Conservation (phyloP, 148 eudicot species). For the Rhododendron ovatum region DNA sequence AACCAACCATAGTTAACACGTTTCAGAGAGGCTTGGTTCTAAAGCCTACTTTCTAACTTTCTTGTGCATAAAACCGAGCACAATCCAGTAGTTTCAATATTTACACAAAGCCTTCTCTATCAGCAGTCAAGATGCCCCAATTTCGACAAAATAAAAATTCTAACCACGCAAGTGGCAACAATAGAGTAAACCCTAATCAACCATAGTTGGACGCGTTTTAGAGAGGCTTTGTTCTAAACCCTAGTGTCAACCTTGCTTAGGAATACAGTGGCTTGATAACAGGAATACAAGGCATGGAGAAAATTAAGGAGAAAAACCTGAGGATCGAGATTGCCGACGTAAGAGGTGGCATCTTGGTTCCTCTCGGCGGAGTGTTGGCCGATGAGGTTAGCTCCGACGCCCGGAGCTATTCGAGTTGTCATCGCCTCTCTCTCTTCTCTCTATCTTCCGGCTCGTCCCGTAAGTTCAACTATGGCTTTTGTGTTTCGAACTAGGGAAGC, state of each 20-base stretch:
- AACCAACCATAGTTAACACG: not conserved
- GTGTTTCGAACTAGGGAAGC: too few species aligned
- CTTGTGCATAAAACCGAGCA: not conserved
- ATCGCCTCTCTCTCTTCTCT: slow-evolving; percentile 19
- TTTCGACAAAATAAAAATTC: too few species aligned
- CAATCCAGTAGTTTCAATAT: not conserved
- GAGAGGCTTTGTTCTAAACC: slow-evolving; percentile 1
- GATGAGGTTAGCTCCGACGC: slow-evolving; percentile 86
- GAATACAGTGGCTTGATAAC: not conserved
- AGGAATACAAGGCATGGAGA: not conserved
- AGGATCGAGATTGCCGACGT: slow-evolving; percentile 87
- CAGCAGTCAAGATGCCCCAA: too few species aligned
- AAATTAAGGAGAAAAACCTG: slow-evolving; percentile 35
- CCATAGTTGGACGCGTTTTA: not conserved
- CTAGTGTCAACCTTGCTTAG: not conserved
- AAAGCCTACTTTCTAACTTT: slow-evolving; percentile 3
- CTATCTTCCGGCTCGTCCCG: not conserved
- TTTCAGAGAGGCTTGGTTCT: not conserved
- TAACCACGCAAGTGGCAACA: too few species aligned
- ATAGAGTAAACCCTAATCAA: not conserved
- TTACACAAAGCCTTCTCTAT: not conserved
- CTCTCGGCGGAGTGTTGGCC: slow-evolving; percentile 96
- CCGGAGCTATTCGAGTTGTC: slow-evolving; percentile 96
- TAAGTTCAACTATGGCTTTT: not conserved
- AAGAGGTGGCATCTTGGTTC: slow-evolving; percentile 97